These are phyloP conservation scores for Chiua virens DNA, from an alignment of 768 basidiomycete species.

Conservation along the genomic window DNA sequence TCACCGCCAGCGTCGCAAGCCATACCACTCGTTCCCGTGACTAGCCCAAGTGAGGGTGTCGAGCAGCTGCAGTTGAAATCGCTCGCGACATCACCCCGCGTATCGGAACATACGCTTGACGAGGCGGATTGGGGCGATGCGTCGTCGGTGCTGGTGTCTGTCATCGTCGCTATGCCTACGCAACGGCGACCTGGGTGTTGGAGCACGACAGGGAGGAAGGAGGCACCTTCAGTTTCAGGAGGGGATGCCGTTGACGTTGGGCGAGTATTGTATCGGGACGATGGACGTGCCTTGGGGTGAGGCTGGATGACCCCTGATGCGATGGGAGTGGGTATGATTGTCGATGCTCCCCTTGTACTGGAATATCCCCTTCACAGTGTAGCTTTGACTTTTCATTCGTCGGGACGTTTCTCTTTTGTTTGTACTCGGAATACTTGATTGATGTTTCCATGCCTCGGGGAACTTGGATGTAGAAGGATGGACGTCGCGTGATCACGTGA, in stretches of 20 bases:
- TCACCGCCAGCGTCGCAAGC: no score
- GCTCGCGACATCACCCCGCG: background rate
- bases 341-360: no score
- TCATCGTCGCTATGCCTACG: slow-evolving; percentile 44
- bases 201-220: background rate
- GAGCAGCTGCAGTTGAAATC: no score
- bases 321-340: background rate
- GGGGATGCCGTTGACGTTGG: slow-evolving; percentile 29
- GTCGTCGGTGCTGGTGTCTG: slow-evolving; percentile 36
- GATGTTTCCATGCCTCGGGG: no score
- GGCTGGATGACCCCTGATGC: background rate
- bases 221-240: background rate
- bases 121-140: slow-evolving; percentile 9
- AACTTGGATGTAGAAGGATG: no score
- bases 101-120: background rate
- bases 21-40: no score
- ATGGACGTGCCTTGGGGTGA: slow-evolving; percentile 18
- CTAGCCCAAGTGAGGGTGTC: no score
- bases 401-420: no score
- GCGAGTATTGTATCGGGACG: slow-evolving; percentile 33
- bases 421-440: no score
- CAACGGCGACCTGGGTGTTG: background rate
- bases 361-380: no score
- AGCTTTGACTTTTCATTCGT: no score
- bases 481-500: no score